These are phyloP conservation scores for Apophysomyces variabilis DNA, from an alignment of 371 early-diverging fungal species.

Conservation along the genomic window DNA sequence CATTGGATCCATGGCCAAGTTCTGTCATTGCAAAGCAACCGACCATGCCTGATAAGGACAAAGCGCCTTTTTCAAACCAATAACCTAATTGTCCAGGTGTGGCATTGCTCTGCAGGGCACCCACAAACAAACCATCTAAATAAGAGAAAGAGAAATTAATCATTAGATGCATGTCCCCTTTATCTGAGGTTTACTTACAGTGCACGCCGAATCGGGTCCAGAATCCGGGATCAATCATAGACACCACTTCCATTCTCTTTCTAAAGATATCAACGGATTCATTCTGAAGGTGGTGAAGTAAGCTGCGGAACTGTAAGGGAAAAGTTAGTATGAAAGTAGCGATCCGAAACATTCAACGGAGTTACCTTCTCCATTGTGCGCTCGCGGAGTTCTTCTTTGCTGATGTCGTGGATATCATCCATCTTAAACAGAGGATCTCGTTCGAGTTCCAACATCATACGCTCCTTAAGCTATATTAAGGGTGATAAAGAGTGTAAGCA, in stretches of 20 bases:
- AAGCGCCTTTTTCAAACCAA: constrained; percentile 90
- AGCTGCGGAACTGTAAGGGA: constrained; percentile 59
- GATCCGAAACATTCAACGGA: not conserved
- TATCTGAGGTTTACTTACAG: constrained; percentile 42
- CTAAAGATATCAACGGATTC: constrained; percentile 79
- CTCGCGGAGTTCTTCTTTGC: constrained; percentile 79
- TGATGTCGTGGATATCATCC: constrained; percentile 81
- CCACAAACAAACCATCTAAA: constrained; percentile 83
- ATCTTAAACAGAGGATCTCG: constrained; percentile 87
- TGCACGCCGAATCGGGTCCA: constrained; percentile 95
- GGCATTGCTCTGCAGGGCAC: constrained; percentile 87
- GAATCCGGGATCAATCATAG: constrained; percentile 85
- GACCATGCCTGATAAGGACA: constrained; percentile 78
- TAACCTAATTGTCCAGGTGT: constrained; percentile 84
- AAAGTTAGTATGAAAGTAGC: not conserved
- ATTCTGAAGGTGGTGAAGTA: constrained; percentile 77
- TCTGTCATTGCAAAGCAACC: constrained; percentile 96
- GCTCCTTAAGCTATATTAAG: constrained; percentile 66
- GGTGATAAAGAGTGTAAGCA: no score
- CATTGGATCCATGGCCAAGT: constrained; percentile 89
- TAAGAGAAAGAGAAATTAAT: not conserved
- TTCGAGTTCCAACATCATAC: constrained; percentile 86
- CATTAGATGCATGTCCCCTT: not conserved
- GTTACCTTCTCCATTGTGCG: constrained; percentile 85
- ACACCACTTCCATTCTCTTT: constrained; percentile 82